phyloP scores from a whole-genome alignment of 148 eudicot genomes.

The Amaranthus palmeri region DNA sequence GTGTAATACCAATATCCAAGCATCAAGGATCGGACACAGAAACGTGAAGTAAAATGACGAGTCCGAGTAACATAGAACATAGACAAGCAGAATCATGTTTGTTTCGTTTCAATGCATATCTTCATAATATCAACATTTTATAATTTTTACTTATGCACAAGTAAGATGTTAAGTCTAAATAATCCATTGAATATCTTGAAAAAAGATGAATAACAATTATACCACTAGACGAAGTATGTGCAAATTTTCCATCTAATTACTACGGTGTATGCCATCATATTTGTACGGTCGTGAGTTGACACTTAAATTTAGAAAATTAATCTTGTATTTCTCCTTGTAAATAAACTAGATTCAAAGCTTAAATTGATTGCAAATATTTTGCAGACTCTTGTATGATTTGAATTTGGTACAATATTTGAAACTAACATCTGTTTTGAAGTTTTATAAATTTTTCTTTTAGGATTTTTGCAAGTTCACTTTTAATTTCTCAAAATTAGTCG shows the following conservation, averaged over 20 bases:
- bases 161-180: too few species aligned
- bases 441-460: neutral
- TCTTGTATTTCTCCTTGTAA: neutral
- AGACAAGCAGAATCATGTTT: too few species aligned
- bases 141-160: too few species aligned
- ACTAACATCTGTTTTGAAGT: neutral
- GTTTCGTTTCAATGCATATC: neutral
- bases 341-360: neutral
- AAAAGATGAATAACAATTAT: too few species aligned
- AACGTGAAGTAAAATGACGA: too few species aligned
- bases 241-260: neutral
- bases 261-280: neutral
- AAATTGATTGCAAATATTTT: neutral
- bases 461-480: neutral
- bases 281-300: neutral
- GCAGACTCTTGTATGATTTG: neutral
- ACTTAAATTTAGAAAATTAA: neutral
- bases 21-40: too few species aligned
- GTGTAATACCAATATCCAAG: too few species aligned
- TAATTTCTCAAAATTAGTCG: neutral
- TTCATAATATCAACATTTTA: neutral
- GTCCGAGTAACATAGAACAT: too few species aligned
- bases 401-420: neutral
- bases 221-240: neutral
- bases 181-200: too few species aligned